A percentile compares a stretch with the other conserved stretches of the same genome.
Conservation (phyloP, 2,329 filamentous ascomycete genomes). For the Aspergillus neoniger region DNA sequence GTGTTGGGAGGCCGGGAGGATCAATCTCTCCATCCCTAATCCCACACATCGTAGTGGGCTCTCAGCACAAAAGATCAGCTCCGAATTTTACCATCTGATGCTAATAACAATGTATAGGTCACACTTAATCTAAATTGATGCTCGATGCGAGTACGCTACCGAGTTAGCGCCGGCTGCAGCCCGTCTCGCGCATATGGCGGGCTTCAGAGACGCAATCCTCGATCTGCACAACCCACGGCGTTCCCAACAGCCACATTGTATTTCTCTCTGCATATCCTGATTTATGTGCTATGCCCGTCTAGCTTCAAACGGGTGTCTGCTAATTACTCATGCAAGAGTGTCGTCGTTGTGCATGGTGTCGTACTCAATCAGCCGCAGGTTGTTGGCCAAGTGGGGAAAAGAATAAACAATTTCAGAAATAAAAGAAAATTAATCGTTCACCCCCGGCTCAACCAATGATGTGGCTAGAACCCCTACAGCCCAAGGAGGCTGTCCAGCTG, state of each 20-base stretch:
- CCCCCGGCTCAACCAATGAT: not conserved
- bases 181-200: not conserved
- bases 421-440: too few species aligned
- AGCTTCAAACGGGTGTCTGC: too few species aligned
- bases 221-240: not conserved
- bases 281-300: too few species aligned
- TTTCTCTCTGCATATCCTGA: too few species aligned
- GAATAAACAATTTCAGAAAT: too few species aligned
- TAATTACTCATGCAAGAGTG: too few species aligned
- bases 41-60: not conserved
- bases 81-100: slow-evolving; percentile 3
- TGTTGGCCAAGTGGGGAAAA: not conserved
- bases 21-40: not conserved
- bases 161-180: slow-evolving; percentile 4
- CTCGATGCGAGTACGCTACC: not conserved
- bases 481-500: not conserved
- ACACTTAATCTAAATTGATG: slow-evolving; percentile 8
- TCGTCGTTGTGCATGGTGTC: too few species aligned
- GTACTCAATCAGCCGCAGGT: not conserved
- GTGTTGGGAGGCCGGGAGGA: not conserved
- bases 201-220: not conserved
- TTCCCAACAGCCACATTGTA: not conserved
- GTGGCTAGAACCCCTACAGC: not conserved
- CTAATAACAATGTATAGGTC: slow-evolving; percentile 18
- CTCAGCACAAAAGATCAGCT: not conserved